phyloP scores from a whole-genome alignment of 441 rosid genomes.

The Croton laevigatus region DNA sequence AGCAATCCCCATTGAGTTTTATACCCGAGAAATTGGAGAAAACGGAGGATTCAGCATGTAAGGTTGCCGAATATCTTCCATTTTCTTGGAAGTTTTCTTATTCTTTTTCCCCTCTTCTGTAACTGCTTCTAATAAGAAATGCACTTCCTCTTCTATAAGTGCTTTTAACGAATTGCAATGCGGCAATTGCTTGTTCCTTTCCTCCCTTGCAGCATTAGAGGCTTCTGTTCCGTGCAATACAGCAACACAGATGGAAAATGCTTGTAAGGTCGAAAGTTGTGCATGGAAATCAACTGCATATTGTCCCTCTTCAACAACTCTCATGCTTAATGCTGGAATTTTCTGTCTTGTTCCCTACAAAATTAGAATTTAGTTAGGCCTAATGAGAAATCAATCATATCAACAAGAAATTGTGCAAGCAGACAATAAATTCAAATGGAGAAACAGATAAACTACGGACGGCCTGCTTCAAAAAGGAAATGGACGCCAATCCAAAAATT shows the following conservation, averaged over 20 bases:
- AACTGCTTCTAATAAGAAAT: conserved; percentile 58
- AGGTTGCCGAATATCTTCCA: conserved; percentile 46
- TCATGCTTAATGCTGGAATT: conserved; percentile 61
- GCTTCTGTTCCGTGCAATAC: conserved; percentile 55
- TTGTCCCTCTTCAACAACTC: conserved; percentile 55
- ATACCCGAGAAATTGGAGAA: conserved; percentile 86
- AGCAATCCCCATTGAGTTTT: conserved; percentile 19
- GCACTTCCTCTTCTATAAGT: conserved; percentile 71
- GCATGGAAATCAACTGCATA: conserved; percentile 89
- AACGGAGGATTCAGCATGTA: conserved; percentile 79
- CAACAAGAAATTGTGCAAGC: neutral
- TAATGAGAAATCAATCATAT: neutral
- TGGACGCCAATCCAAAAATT: no score
- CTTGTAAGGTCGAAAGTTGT: conserved; percentile 77
- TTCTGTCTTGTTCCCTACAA: conserved; percentile 67
- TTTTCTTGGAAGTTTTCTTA: conserved; percentile 38
- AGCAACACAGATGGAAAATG: conserved; percentile 85
- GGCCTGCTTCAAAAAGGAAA: neutral
- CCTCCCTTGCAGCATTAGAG: conserved; percentile 29
- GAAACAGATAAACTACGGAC: neutral
- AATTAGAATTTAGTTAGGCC: conserved; percentile 16
- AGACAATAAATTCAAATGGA: neutral
- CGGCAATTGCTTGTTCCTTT: conserved; percentile 30
- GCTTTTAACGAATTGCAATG: conserved; percentile 58
- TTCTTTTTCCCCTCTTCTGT: conserved; percentile 48